A percentile compares a stretch with the other conserved stretches of the same genome.
phyloP scores from a whole-genome alignment of 2,329 filamentous ascomycete species.

The Apiospora saccharicola region DNA sequence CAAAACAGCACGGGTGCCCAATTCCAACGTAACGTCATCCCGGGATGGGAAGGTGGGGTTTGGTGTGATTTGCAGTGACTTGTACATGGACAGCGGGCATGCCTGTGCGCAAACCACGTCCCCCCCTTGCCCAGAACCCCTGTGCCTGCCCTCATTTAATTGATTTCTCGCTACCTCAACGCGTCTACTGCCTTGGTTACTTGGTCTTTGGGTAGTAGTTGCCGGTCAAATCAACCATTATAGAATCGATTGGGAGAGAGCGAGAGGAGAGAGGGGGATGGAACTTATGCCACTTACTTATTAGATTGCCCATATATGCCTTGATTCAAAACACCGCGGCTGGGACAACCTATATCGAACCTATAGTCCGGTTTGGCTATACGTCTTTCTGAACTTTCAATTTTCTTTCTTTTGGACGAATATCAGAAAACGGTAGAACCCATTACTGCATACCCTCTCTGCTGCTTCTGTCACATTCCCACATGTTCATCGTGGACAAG shows the following conservation, averaged over 20 bases:
- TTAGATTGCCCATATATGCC: constrained; percentile 9
- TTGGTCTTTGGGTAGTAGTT: not conserved
- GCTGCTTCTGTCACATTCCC: not conserved
- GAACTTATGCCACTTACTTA: not conserved
- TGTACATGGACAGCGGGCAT: not conserved
- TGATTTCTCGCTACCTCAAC: not conserved
- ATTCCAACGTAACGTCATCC: constrained; percentile 12
- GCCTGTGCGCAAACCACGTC: not conserved
- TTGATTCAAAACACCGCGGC: constrained; percentile 13
- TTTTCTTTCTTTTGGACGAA: not conserved
- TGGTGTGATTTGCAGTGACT: not conserved
- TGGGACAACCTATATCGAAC: not conserved
- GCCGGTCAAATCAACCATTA: not conserved
- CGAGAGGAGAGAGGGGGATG: not conserved
- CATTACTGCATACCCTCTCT: not conserved
- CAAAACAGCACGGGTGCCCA: not conserved
- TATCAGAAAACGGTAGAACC: not conserved
- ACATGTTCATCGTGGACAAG: constrained; percentile 8
- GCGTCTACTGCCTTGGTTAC: constrained; percentile 14
- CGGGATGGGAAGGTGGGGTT: constrained; percentile 18
- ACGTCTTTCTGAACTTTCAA: not conserved
- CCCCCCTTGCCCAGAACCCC: not conserved
- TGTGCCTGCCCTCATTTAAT: constrained; percentile 12
- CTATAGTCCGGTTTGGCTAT: not conserved
- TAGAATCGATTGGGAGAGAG: not conserved